Evolutionary conservation across 2,329 filamentous ascomycete species (phyloP).

Genomic region (Nothophoma quercina): DNA sequence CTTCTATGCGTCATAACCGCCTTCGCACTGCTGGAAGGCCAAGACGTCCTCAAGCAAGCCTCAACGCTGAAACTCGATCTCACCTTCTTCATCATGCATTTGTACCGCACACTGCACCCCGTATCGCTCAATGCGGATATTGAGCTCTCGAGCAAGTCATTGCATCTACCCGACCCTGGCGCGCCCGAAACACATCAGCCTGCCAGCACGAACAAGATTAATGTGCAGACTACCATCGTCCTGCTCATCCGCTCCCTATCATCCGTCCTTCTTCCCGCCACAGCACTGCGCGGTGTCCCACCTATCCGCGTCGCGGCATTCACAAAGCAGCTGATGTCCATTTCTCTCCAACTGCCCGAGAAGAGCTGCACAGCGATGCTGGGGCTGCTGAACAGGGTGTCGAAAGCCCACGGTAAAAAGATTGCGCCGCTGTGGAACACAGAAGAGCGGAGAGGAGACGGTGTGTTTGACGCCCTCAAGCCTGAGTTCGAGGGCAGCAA

Average conservation of each 20-base stretch:
- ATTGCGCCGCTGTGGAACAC: conserved; percentile 90
- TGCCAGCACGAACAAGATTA: conserved; percentile 73
- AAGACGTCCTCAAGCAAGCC: conserved; percentile 87
- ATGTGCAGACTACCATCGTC: conserved; percentile 93
- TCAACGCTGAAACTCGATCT: conserved; percentile 86
- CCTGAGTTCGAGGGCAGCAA: conserved; percentile 82
- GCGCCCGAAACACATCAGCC: conserved; percentile 49
- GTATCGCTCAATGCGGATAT: conserved; percentile 84
- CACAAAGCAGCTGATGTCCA: conserved; percentile 85
- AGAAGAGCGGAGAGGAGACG: conserved; percentile 91
- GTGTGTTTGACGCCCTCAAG: conserved; percentile 77
- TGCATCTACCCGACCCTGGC: conserved; percentile 73
- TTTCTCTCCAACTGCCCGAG: conserved; percentile 85
- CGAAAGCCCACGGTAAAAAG: conserved; percentile 82
- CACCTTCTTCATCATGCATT: conserved; percentile 92
- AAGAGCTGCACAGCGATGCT: conserved; percentile 85
- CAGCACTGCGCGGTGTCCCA: conserved; percentile 76
- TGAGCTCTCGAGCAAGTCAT: conserved; percentile 78
- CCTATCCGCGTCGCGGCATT: conserved; percentile 90
- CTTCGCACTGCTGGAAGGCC: conserved; percentile 92
- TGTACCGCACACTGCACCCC: conserved; percentile 84
- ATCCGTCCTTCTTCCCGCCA: conserved; percentile 77
- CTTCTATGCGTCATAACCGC: conserved; percentile 96
- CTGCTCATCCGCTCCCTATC: conserved; percentile 88
- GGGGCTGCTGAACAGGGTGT: conserved; percentile 77